phyloP scores from a whole-genome alignment of 208 protist genomes.

The Kentomonas sorsogonicus region DNA sequence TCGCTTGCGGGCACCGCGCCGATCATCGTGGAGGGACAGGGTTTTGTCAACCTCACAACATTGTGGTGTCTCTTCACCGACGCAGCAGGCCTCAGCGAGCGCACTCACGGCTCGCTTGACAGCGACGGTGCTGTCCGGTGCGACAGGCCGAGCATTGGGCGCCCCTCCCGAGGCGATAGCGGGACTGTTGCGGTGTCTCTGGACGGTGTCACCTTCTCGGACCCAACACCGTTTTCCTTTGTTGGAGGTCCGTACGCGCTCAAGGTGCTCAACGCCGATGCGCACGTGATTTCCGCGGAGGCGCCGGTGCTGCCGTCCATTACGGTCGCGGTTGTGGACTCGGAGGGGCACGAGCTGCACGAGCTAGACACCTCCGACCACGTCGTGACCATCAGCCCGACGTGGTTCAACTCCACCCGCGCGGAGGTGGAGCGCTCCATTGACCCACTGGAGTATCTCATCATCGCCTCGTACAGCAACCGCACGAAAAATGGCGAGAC shows the following conservation, averaged over 20 bases:
- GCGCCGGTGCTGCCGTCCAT: conserved; percentile 18
- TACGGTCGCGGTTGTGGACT: conserved; percentile 25
- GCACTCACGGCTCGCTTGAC: conserved; percentile 10
- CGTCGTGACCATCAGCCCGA: conserved; percentile 19
- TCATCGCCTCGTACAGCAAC: conserved; percentile 33
- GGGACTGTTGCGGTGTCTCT: conserved; percentile 23
- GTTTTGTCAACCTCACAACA: conserved; percentile 7
- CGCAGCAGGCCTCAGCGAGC: background rate
- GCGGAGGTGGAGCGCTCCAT: conserved; percentile 17
- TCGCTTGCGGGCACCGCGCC: background rate
- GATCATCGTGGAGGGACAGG: conserved; percentile 13
- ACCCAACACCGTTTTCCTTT: conserved; percentile 22
- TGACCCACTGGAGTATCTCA: conserved; percentile 18
- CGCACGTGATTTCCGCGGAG: no score
- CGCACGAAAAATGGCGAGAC: conserved; percentile 24
- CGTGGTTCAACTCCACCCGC: conserved; percentile 35
- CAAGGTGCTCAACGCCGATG: no score
- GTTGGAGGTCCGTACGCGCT: conserved; percentile 25
- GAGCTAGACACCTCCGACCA: conserved; percentile 26
- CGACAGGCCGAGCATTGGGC: conserved; percentile 4
- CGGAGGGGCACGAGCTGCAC: conserved; percentile 21
- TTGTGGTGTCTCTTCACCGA: conserved; percentile 22
- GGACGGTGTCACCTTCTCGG: conserved; percentile 25
- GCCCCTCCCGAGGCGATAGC: conserved; percentile 3
- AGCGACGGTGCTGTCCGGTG: conserved; percentile 18